phyloP scores from a whole-genome alignment of 768 basidiomycete genomes.

The Boletus barrowsii region DNA sequence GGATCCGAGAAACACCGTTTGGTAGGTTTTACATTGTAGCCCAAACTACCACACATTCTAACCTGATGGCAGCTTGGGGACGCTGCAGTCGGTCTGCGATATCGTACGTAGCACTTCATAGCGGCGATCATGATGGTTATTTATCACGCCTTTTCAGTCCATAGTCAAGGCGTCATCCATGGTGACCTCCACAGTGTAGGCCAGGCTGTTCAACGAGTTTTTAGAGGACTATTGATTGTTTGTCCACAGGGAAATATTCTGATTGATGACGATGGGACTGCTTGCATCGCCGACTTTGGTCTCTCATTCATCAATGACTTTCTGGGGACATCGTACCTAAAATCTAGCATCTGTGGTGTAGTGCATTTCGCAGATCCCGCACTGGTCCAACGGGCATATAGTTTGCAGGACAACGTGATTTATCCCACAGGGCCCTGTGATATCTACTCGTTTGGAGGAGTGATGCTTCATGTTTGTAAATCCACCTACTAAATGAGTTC shows the following conservation, averaged over 20 bases:
- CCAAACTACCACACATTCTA: neutral
- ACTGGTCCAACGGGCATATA: conserved; percentile 7
- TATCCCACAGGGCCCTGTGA: conserved; percentile 21
- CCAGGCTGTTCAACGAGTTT: neutral
- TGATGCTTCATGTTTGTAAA: conserved; percentile 29
- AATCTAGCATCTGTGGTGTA: conserved; percentile 36
- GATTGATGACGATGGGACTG: conserved; percentile 36
- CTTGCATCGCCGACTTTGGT: conserved; percentile 50
- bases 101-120: conserved; percentile 16
- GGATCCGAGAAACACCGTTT: conserved; percentile 1
- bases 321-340: conserved; percentile 27
- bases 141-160: conserved; percentile 13
- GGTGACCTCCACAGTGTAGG: conserved; percentile 38
- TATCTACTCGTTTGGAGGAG: conserved; percentile 35
- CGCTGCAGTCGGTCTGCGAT: conserved; percentile 19
- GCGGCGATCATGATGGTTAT: neutral
- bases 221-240: neutral
- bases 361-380: conserved; percentile 48
- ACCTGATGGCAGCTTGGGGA: conserved; percentile 16
- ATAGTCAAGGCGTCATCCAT: conserved; percentile 26
- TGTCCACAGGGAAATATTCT: conserved; percentile 39
- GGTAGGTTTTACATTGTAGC: conserved; percentile 5
- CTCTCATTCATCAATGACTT: conserved; percentile 30
- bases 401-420: neutral
- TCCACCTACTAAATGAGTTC: neutral